A percentile compares a stretch with the other conserved stretches of the same genome.
These are phyloP conservation scores for Backusella luteola DNA, from an alignment of 192 early-diverging fungal species.

Conservation along the genomic window DNA sequence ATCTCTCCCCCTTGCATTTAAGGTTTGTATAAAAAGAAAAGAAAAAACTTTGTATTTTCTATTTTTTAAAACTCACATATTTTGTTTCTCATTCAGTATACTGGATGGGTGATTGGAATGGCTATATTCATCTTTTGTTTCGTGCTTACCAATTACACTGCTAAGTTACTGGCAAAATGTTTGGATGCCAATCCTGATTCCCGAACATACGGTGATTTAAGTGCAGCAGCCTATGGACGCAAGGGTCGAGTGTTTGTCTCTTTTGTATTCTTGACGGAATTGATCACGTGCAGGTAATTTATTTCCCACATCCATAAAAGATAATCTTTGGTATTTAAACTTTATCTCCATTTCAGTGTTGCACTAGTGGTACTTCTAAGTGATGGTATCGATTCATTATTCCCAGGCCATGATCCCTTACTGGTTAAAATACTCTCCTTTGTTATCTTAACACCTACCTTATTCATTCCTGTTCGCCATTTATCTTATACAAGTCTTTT, in stretches of 20 bases:
- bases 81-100: conserved; percentile 13
- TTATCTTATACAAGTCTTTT: conserved; percentile 56
- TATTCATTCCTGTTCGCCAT: conserved; percentile 46
- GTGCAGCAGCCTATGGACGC: conserved; percentile 34
- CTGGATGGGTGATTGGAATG: conserved; percentile 63
- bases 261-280: conserved; percentile 37
- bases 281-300: conserved; percentile 37
- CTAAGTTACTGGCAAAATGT: conserved; percentile 60
- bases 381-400: conserved; percentile 37
- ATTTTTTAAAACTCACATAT: neutral
- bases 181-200: conserved; percentile 30
- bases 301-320: neutral
- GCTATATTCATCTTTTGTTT: conserved; percentile 45
- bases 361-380: conserved; percentile 39
- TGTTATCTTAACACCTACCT: conserved; percentile 49
- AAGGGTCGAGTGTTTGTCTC: conserved; percentile 29
- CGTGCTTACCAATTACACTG: conserved; percentile 52
- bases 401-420: conserved; percentile 28
- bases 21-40: conserved; percentile 20
- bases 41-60: neutral
- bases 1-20: conserved; percentile 58
- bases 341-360: conserved; percentile 30
- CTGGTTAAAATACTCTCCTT: conserved; percentile 48
- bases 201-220: conserved; percentile 47
- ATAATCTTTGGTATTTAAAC: neutral